These are phyloP conservation scores for Cymbidium sinense DNA, from an alignment of 106 monocot genomes.

Conservation along the genomic window DNA sequence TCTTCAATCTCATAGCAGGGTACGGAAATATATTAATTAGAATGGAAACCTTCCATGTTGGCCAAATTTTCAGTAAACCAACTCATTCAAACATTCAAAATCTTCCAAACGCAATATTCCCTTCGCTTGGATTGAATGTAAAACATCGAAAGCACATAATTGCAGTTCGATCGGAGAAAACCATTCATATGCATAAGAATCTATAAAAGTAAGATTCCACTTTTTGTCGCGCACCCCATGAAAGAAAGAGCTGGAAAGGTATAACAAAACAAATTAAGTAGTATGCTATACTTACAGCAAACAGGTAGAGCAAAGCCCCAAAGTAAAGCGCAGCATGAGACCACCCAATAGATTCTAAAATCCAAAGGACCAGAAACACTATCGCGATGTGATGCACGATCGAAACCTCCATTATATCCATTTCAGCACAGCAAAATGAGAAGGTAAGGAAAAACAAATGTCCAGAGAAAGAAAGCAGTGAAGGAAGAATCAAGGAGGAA, in stretches of 20 bases:
- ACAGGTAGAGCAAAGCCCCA: slow-evolving; percentile 62
- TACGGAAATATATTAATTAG: too few relatives aligned
- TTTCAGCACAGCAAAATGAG: neutral
- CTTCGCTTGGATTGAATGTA: too few relatives aligned
- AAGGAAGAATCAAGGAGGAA: neutral
- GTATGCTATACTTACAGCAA: slow-evolving; percentile 26
- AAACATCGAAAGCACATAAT: too few relatives aligned
- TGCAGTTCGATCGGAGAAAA: too few relatives aligned
- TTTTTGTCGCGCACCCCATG: neutral
- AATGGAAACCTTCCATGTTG: too few relatives aligned
- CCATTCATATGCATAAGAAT: neutral
- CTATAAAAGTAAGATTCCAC: neutral
- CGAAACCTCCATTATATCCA: slow-evolving; percentile 55
- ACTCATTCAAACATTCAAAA: too few relatives aligned
- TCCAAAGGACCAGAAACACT: slow-evolving; percentile 46
- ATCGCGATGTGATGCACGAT: slow-evolving; percentile 59
- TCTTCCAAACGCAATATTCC: too few relatives aligned
- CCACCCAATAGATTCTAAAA: slow-evolving; percentile 36
- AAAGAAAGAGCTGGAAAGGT: too few relatives aligned
- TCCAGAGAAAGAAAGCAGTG: neutral
- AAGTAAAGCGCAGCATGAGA: slow-evolving; percentile 38
- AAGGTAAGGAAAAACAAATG: neutral
- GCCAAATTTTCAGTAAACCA: too few relatives aligned
- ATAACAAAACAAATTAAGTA: neutral
- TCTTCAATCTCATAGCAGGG: too few relatives aligned